A percentile compares a stretch with the other conserved stretches of the same genome.
Evolutionary conservation across 176 grass and related monocot genomes (phyloP).

Genomic region (Themeda triandra): DNA sequence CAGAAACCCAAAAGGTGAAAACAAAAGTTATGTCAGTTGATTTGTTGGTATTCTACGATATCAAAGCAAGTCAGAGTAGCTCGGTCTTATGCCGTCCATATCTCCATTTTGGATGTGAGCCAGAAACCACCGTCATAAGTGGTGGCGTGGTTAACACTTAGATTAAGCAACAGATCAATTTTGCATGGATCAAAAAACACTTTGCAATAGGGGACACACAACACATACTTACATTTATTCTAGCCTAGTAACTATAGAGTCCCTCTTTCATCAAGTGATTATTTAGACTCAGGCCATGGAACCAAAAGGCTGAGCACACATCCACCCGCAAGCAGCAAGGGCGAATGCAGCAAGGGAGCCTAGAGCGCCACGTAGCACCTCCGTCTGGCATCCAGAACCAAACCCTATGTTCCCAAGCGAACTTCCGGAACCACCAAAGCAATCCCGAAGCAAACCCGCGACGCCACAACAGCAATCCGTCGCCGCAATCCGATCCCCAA

Average conservation of each 20-base stretch:
- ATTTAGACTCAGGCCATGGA: background rate
- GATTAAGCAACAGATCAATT: background rate
- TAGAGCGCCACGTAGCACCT: background rate
- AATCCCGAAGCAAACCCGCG: background rate
- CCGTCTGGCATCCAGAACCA: background rate
- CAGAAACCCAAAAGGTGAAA: background rate
- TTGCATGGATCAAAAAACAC: background rate
- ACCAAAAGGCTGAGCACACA: background rate
- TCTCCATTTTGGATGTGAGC: background rate
- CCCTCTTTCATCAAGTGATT: background rate
- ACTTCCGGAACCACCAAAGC: background rate
- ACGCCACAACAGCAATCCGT: background rate
- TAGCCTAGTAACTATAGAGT: background rate
- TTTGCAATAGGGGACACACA: background rate
- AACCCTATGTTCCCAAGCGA: constrained; percentile 23
- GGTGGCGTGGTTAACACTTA: background rate
- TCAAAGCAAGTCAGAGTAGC: background rate
- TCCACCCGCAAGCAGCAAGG: background rate
- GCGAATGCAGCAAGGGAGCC: background rate
- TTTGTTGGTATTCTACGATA: background rate
- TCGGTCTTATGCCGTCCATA: background rate
- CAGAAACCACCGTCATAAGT: background rate
- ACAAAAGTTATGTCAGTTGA: background rate
- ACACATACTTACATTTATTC: background rate
- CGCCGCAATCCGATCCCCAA: background rate